These are phyloP conservation scores for Saccharomyces pastorianus DNA, from an alignment of 1,139 yeast species.

Conservation along the genomic window DNA sequence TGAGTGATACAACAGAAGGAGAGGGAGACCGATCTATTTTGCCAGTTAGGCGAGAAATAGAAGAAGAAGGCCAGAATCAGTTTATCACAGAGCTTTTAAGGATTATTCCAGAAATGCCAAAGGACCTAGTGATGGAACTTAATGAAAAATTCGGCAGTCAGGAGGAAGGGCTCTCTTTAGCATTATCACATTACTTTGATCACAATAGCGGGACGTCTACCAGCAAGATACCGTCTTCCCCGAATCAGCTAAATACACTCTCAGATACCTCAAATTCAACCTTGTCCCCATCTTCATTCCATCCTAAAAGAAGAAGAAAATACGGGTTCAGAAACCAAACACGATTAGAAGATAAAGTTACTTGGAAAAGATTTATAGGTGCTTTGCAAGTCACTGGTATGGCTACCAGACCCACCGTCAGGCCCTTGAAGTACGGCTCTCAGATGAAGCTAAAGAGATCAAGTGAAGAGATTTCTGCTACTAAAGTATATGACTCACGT, in stretches of 20 bases:
- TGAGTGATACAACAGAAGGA: neutral
- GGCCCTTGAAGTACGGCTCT: slow-evolving; percentile 46
- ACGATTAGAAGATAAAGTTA: slow-evolving; percentile 7
- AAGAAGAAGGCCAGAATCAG: neutral
- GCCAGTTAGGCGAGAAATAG: neutral
- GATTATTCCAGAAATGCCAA: slow-evolving; percentile 13
- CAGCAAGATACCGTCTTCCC: neutral
- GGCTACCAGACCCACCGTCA: slow-evolving; percentile 71
- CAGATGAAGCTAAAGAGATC: slow-evolving; percentile 25
- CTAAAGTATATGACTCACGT: slow-evolving; percentile 25
- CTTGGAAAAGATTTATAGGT: slow-evolving; percentile 50
- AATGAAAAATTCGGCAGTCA: slow-evolving; percentile 8
- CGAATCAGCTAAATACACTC: neutral
- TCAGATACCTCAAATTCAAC: neutral
- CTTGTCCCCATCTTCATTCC: slow-evolving; percentile 1
- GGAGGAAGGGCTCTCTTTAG: slow-evolving; percentile 13
- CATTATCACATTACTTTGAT: slow-evolving; percentile 15
- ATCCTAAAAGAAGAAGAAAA: neutral
- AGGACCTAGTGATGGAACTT: slow-evolving; percentile 6
- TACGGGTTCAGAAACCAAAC: slow-evolving; percentile 5
- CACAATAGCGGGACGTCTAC: neutral
- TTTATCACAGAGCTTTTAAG: slow-evolving; percentile 9
- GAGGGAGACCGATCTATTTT: neutral
- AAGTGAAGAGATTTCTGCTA: slow-evolving; percentile 1
- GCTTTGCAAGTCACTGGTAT: slow-evolving; percentile 66